Conservation (phyloP, 2,329 filamentous ascomycete genomes). For the Chaetomiaceae sp. region DNA sequence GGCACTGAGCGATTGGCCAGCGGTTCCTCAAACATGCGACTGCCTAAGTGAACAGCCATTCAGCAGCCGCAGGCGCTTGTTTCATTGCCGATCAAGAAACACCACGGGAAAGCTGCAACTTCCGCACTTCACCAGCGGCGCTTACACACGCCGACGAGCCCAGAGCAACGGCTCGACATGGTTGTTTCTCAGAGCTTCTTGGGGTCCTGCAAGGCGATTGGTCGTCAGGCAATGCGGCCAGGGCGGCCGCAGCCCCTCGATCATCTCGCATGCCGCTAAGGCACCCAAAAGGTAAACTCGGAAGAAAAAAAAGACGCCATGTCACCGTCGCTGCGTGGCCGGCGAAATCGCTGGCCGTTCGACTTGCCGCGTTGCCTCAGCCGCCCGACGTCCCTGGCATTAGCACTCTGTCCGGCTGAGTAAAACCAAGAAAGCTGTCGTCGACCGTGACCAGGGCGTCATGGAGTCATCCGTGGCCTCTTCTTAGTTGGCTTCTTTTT, state of each 20-base stretch:
- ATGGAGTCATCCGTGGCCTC: conserved; percentile 5
- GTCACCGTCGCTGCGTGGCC: background rate
- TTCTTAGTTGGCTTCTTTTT: background rate
- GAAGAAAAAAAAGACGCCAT: conserved; percentile 1
- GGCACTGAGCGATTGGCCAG: conserved; percentile 4
- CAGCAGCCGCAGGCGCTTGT: conserved; percentile 9
- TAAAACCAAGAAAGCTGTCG: no score
- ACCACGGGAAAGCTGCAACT: background rate
- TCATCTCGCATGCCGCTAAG: conserved; percentile 6
- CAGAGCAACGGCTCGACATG: background rate
- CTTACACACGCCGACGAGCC: conserved; percentile 1
- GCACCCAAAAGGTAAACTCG: background rate
- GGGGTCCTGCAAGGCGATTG: conserved; percentile 1
- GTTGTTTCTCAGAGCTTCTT: background rate
- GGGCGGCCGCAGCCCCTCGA: conserved; percentile 3
- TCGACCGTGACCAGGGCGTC: background rate
- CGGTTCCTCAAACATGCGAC: background rate
- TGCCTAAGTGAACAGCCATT: conserved; percentile 10
- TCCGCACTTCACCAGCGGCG: background rate
- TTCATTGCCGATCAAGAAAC: conserved; percentile 4
- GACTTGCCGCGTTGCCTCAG: conserved; percentile 3
- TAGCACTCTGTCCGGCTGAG: background rate
- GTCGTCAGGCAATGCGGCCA: conserved; percentile 1
- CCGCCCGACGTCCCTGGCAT: conserved; percentile 1
- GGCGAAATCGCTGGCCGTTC: conserved; percentile 7